These are phyloP conservation scores for Strobilomyces echinocephalus DNA, from an alignment of 768 basidiomycete genomes.

Conservation along the genomic window DNA sequence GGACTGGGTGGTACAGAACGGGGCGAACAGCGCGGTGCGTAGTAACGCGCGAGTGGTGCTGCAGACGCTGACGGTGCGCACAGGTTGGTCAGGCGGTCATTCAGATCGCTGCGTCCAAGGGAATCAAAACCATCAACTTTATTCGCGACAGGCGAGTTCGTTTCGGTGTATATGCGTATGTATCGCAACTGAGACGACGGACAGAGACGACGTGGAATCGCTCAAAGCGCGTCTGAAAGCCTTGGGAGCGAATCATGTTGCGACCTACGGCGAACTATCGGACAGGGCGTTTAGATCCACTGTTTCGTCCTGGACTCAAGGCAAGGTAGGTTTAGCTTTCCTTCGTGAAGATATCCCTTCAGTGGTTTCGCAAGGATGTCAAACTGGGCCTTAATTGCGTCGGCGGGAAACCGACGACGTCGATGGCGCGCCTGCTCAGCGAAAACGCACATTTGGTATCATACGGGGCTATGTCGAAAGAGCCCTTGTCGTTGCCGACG, in stretches of 20 bases:
- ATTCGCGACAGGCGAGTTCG: slow-evolving; percentile 58
- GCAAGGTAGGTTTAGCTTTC: slow-evolving; percentile 40
- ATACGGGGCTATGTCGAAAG: slow-evolving; percentile 88
- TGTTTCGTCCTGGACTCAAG: slow-evolving; percentile 60
- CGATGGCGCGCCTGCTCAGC: slow-evolving; percentile 67
- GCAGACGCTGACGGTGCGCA: slow-evolving; percentile 1
- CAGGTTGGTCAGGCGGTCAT: slow-evolving; percentile 84
- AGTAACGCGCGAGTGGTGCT: too few relatives aligned
- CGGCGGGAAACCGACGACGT: slow-evolving; percentile 61
- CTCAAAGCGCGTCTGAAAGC: slow-evolving; percentile 47
- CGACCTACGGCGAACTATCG: slow-evolving; percentile 70
- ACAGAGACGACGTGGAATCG: slow-evolving; percentile 49
- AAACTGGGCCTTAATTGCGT: slow-evolving; percentile 54
- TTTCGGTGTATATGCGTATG: not conserved
- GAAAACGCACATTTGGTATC: slow-evolving; percentile 71
- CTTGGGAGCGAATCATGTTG: slow-evolving; percentile 72
- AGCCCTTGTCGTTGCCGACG: slow-evolving; percentile 71
- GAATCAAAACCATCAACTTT: slow-evolving; percentile 76
- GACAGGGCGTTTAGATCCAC: slow-evolving; percentile 51
- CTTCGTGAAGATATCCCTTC: slow-evolving; percentile 3
- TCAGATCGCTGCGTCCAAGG: slow-evolving; percentile 70
- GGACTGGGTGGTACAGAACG: slow-evolving; percentile 84
- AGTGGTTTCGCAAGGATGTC: slow-evolving; percentile 33
- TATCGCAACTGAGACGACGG: not conserved
- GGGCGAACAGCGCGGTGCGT: slow-evolving; percentile 76